A percentile compares a stretch with the other conserved stretches of the same genome.
phyloP scores from a whole-genome alignment of 1,284 basidiomycete genomes.

The Ustilago crameri region DNA sequence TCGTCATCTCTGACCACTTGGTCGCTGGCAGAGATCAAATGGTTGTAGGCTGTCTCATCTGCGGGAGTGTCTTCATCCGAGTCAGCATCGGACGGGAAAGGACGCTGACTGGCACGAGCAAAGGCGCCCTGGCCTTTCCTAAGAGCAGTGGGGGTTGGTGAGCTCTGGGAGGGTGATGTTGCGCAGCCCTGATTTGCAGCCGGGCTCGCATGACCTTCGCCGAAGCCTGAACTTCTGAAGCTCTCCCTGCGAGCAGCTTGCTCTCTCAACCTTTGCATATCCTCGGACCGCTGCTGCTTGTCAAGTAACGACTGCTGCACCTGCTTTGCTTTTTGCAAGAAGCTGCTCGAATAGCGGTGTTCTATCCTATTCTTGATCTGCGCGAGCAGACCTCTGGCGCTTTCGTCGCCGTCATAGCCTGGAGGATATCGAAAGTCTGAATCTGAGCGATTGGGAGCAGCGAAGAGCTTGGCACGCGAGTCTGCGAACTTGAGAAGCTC shows the following conservation, averaged over 20 bases:
- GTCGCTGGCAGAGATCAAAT: not conserved
- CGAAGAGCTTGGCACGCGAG: constrained; percentile 18
- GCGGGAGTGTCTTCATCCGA: constrained; percentile 1
- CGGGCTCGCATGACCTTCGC: constrained; percentile 2
- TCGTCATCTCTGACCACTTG: constrained; percentile 17
- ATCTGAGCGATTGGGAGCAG: not conserved
- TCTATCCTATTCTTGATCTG: constrained; percentile 39
- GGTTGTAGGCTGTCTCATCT: not conserved
- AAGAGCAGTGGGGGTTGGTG: not conserved
- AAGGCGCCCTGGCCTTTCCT: constrained; percentile 13
- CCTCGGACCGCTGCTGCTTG: constrained; percentile 25
- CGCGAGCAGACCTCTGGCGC: constrained; percentile 26
- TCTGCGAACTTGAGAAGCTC: constrained; percentile 32
- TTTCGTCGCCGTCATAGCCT: constrained; percentile 5
- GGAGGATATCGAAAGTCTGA: constrained; percentile 25
- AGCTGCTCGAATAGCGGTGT: constrained; percentile 22
- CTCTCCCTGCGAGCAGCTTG: constrained; percentile 26
- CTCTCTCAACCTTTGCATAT: constrained; percentile 12
- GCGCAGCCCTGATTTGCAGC: not conserved
- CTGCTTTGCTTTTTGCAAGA: constrained; percentile 36
- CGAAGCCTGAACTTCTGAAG: constrained; percentile 26
- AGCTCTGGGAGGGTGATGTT: not conserved
- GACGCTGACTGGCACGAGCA: constrained; percentile 15
- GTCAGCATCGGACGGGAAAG: not conserved
- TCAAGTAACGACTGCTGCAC: constrained; percentile 41